A percentile compares a stretch with the other conserved stretches of the same genome.
Evolutionary conservation across 106 monocot genomes (phyloP).

Genomic region (Triglochin maritima): DNA sequence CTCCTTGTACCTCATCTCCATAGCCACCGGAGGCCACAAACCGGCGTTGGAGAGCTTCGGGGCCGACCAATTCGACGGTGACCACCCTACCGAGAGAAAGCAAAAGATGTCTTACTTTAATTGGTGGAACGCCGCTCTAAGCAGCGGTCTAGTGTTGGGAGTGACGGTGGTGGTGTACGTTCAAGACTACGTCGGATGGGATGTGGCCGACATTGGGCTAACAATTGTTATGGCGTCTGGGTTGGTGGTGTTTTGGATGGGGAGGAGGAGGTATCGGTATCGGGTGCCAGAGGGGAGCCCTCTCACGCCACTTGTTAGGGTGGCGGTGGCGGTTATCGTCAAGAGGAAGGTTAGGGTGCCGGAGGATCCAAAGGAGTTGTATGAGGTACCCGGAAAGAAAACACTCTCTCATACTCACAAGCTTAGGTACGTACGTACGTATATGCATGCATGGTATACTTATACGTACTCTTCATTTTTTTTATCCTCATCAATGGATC

Average conservation of each 20-base stretch:
- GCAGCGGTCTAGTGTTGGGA: slow-evolving; percentile 42
- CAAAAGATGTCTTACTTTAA: slow-evolving; percentile 91
- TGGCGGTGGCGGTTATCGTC: slow-evolving; percentile 33
- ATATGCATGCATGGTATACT: too few relatives aligned
- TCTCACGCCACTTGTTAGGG: slow-evolving; percentile 44
- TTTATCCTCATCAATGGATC: too few relatives aligned
- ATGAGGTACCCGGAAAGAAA: slow-evolving; percentile 36
- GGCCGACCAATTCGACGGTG: slow-evolving; percentile 73
- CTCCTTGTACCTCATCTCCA: slow-evolving; percentile 59
- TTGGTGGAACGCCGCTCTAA: slow-evolving; percentile 75
- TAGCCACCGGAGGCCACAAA: slow-evolving; percentile 71
- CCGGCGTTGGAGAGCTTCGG: slow-evolving; percentile 82
- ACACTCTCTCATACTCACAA: slow-evolving; percentile 39
- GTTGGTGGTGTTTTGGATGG: slow-evolving; percentile 33
- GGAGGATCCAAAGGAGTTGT: slow-evolving; percentile 24
- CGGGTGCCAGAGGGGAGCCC: slow-evolving; percentile 39
- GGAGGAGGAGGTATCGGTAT: slow-evolving; percentile 42
- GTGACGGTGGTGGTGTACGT: slow-evolving; percentile 51
- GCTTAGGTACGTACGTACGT: too few relatives aligned
- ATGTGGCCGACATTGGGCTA: slow-evolving; percentile 27
- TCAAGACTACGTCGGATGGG: slow-evolving; percentile 55
- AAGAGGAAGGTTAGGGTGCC: slow-evolving; percentile 43
- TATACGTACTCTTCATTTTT: too few relatives aligned
- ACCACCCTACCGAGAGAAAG: slow-evolving; percentile 36
- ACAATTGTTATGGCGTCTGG: slow-evolving; percentile 26